Percentiles rank a stretch among this genome's conserved stretches.
These are phyloP conservation scores for Alloteropsis angusta DNA, from an alignment of 202 grass and related monocot species.

Conservation along the genomic window DNA sequence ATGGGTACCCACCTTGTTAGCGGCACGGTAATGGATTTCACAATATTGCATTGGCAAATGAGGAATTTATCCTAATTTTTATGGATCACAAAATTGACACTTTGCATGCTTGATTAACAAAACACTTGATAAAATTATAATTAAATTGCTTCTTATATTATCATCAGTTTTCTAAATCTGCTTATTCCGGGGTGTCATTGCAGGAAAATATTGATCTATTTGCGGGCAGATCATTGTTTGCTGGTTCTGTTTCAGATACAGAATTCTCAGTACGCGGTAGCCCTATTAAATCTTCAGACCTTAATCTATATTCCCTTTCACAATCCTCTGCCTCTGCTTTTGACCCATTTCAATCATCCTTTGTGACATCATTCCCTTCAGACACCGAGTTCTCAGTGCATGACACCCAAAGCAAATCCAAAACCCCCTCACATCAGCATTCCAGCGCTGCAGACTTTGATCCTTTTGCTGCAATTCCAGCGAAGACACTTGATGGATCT, in stretches of 20 bases:
- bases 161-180: neutral
- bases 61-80: neutral
- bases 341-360: slow-evolving; percentile 29
- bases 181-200: slow-evolving; percentile 1
- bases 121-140: neutral
- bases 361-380: slow-evolving; percentile 28
- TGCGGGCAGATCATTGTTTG: slow-evolving; percentile 33
- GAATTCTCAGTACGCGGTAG: slow-evolving; percentile 22
- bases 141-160: neutral
- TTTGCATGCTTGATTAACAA: neutral
- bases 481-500: slow-evolving; percentile 23
- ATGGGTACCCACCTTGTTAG: neutral
- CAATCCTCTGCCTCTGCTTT: slow-evolving; percentile 18
- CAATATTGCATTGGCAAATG: neutral
- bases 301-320: slow-evolving; percentile 4
- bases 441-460: slow-evolving; percentile 17
- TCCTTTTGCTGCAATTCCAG: slow-evolving; percentile 32
- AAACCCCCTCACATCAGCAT: slow-evolving; percentile 11
- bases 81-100: neutral
- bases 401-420: slow-evolving; percentile 17
- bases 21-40: neutral
- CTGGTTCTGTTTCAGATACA: slow-evolving; percentile 25
- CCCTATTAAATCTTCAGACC: slow-evolving; percentile 10
- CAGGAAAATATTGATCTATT: slow-evolving; percentile 63
- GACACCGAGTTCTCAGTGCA: slow-evolving; percentile 10